Conservation (phyloP, 139 green algal genomes). For the Diplosphaera chodatii region DNA sequence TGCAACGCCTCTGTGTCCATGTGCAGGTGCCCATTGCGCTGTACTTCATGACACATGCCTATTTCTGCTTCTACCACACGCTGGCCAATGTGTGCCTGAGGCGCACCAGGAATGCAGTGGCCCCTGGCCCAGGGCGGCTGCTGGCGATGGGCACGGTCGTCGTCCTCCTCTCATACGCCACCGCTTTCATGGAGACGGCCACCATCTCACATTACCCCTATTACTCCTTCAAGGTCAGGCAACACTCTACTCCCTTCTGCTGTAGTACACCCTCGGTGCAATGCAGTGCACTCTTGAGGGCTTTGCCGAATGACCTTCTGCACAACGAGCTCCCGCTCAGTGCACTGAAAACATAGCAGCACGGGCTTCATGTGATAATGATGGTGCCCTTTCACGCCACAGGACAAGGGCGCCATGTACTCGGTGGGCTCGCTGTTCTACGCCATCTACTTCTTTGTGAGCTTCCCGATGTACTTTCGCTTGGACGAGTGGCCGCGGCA, state of each 20-base stretch:
- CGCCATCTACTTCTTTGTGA: constrained; percentile 99
- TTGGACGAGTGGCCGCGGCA: constrained; percentile 61
- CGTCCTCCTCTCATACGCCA: constrained; percentile 82
- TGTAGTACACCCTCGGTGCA: too few relatives aligned
- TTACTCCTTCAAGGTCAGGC: constrained; percentile 74
- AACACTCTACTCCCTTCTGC: too few relatives aligned
- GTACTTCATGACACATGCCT: constrained; percentile 97
- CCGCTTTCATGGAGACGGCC: constrained; percentile 88
- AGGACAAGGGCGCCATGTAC: constrained; percentile 74
- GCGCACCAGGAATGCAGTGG: neutral
- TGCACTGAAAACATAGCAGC: too few relatives aligned
- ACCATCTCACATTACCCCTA: constrained; percentile 96
- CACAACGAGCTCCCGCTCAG: too few relatives aligned
- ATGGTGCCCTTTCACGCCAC: too few relatives aligned
- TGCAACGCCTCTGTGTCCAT: too few relatives aligned
- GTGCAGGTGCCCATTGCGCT: constrained; percentile 85
- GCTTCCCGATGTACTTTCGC: constrained; percentile 84
- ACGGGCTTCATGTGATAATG: too few relatives aligned
- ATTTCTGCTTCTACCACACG: constrained; percentile 98
- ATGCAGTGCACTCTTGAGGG: too few relatives aligned
- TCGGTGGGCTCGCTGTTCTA: constrained; percentile 93
- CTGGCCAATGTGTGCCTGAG: constrained; percentile 87
- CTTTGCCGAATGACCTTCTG: too few relatives aligned
- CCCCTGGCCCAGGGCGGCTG: constrained; percentile 2
- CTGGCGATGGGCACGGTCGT: constrained; percentile 42